These are phyloP conservation scores for Xylogone sp. DNA, from an alignment of 2,329 filamentous ascomycete species.

Conservation along the genomic window DNA sequence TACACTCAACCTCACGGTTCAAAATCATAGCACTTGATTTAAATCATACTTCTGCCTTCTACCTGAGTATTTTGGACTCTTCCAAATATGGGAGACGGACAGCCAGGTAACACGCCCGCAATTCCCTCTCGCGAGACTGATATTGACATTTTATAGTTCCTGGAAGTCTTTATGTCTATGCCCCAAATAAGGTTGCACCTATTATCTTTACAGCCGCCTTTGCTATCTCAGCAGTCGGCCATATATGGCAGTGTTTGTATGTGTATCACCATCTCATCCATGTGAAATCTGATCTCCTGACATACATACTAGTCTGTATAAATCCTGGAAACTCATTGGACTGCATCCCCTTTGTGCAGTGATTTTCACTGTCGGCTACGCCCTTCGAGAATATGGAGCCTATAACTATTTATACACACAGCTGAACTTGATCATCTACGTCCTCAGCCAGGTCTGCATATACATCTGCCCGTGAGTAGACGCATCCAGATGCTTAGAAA, in stretches of 20 bases:
- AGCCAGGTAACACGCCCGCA: neutral
- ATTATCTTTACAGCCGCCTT: conserved; percentile 46
- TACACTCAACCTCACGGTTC: too few species aligned
- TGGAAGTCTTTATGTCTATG: conserved; percentile 37
- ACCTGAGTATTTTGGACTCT: neutral
- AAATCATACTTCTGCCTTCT: neutral
- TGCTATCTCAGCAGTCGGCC: conserved; percentile 35
- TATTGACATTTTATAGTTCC: conserved; percentile 5
- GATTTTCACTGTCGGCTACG: conserved; percentile 52
- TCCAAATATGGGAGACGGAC: conserved; percentile 3
- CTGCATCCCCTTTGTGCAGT: conserved; percentile 49
- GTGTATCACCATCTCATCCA: conserved; percentile 18
- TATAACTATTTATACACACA: conserved; percentile 40
- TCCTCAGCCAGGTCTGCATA: conserved; percentile 30
- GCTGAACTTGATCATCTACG: conserved; percentile 30
- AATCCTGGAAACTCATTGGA: conserved; percentile 47
- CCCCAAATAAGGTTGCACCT: conserved; percentile 46
- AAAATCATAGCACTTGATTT: too few species aligned
- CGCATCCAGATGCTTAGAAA: neutral
- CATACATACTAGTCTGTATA: conserved; percentile 39
- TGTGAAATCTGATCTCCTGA: conserved; percentile 1
- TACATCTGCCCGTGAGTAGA: conserved; percentile 7
- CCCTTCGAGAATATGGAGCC: conserved; percentile 45
- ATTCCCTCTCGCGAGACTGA: neutral
- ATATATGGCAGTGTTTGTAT: conserved; percentile 52